Percentiles rank a stretch among this genome's conserved stretches.
Evolutionary conservation across 1,139 yeast genomes (phyloP).

Genomic region (Pichia sp.): DNA sequence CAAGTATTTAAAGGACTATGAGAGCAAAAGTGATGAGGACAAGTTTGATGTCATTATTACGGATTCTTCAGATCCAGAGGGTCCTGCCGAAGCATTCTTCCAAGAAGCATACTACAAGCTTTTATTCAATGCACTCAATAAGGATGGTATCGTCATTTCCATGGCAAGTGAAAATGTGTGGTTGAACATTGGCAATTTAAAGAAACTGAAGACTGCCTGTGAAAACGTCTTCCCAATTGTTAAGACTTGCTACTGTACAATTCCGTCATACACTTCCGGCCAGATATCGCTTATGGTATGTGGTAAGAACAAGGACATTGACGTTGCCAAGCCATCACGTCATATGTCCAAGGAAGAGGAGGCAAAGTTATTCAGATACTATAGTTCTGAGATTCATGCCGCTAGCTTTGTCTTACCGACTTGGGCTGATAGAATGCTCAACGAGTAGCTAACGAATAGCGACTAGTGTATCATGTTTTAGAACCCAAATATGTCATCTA

Average conservation of each 20-base stretch:
- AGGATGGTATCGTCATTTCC: conserved; percentile 58
- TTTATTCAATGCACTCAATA: conserved; percentile 54
- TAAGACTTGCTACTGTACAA: conserved; percentile 78
- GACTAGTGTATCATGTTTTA: no score
- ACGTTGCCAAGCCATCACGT: conserved; percentile 52
- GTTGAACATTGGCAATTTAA: conserved; percentile 69
- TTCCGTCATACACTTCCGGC: conserved; percentile 96
- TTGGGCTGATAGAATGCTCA: conserved; percentile 50
- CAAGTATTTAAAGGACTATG: conserved; percentile 60
- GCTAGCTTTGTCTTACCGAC: conserved; percentile 83
- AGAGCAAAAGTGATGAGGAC: conserved; percentile 16
- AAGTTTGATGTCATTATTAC: conserved; percentile 82
- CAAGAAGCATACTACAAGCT: conserved; percentile 75
- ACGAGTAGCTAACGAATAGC: background rate
- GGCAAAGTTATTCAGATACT: conserved; percentile 54
- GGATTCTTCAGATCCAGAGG: conserved; percentile 96
- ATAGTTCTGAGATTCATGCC: conserved; percentile 62
- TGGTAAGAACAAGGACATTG: conserved; percentile 47
- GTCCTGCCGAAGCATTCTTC: conserved; percentile 94
- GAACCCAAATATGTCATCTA: conserved; percentile 52
- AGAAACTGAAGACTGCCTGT: conserved; percentile 54
- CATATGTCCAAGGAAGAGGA: conserved; percentile 42
- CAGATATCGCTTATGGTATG: conserved; percentile 87
- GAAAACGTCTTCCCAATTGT: conserved; percentile 68
- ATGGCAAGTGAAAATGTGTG: conserved; percentile 94